phyloP scores from a whole-genome alignment of 2,329 filamentous ascomycete genomes.

The Xylariaceae sp. region DNA sequence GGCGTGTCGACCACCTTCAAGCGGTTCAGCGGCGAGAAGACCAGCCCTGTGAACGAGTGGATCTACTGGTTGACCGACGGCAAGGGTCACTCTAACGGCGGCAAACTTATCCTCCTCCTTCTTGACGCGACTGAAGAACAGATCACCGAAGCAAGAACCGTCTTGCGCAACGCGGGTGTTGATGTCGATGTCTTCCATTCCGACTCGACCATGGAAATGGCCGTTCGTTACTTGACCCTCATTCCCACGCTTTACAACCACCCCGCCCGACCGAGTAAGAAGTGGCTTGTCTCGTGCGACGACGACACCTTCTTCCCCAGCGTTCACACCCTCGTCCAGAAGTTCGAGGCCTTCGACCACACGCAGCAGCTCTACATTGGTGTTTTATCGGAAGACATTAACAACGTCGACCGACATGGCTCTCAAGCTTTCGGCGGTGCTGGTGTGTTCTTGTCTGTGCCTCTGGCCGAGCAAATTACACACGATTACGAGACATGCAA shows the following conservation, averaged over 20 bases:
- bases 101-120: constrained; percentile 49
- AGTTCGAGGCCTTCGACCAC: constrained; percentile 47
- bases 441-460: constrained; percentile 55
- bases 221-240: constrained; percentile 51
- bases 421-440: constrained; percentile 60
- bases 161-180: constrained; percentile 45
- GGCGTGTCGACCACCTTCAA: constrained; percentile 55
- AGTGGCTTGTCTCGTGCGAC: constrained; percentile 58
- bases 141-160: constrained; percentile 43
- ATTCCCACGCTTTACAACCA: constrained; percentile 51
- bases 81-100: constrained; percentile 50
- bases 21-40: constrained; percentile 46
- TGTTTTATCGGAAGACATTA: constrained; percentile 56
- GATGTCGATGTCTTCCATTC: constrained; percentile 53
- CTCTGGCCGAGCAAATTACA: constrained; percentile 42
- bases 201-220: constrained; percentile 50
- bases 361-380: constrained; percentile 52
- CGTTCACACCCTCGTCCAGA: constrained; percentile 48
- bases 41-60: constrained; percentile 53
- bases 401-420: constrained; percentile 54
- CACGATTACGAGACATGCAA: constrained; percentile 42
- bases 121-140: constrained; percentile 48
- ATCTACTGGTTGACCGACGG: constrained; percentile 55
- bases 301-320: constrained; percentile 62
- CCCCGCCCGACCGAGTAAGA: constrained; percentile 41